Evolutionary conservation across 331 rosid genomes (phyloP), one percentile per base, ranked within the genome.

Genomic region (Malus hybrid): DNA sequence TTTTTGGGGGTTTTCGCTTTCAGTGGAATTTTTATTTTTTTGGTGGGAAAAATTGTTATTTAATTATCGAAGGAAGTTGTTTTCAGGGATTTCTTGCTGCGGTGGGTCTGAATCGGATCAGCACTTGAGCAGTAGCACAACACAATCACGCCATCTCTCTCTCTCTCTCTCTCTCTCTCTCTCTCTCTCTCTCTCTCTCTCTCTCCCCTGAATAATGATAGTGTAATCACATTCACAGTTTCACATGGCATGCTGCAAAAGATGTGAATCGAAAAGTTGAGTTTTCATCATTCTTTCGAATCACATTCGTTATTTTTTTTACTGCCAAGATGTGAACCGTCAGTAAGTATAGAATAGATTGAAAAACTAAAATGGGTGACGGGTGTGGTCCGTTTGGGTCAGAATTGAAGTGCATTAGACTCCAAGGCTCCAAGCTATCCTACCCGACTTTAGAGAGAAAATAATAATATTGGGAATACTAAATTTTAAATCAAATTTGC

Each of bases 121-220:
- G 55, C 15, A 48, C 44, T 48, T 48, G 24, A 6, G 63, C 4
- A 62, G 81, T 80, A 83, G 77, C 56, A 77, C 84, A 80, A 82
- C 85, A 66, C 32, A 50, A 70, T 78, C 85, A 89, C 83, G 85
- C 79, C 83, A 87, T 71, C 77, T 79, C 78, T 72, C 66, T 53
- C 6, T 16, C 6, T 58, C 28, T 70, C 46, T n/a, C n/a, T n/a
- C n/a, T n/a, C n/a, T n/a, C n/a, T n/a, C n/a, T n/a, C n/a, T 71
- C 77, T 79, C 78, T 72, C 66, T 53, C 6, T 16, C 6, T 12
- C 2, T 61, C 39, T 71, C 75, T 79, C 79, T 72, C 62, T 58
- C 2, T 57, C 29, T 20, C 33, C 56, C 46, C n/a, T 76, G 78
- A 74, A 71, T 76, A 66, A 84, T 86, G 44, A 81, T 79, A 76